Evolutionary conservation across 768 basidiomycete genomes (phyloP).

Genomic region (Trametes meyenii): DNA sequence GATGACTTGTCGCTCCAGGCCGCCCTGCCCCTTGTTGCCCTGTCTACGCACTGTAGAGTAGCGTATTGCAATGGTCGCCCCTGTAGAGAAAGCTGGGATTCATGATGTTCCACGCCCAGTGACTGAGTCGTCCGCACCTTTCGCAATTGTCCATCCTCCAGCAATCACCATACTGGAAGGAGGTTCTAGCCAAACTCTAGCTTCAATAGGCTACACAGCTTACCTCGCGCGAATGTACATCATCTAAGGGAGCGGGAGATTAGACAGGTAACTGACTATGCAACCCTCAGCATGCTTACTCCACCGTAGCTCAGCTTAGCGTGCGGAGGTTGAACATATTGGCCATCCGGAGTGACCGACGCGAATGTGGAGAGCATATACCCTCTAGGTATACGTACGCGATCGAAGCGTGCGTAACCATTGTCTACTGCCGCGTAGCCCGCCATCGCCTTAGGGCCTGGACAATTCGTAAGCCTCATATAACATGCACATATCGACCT

Average conservation of each 20-base stretch:
- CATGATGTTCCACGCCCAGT: neutral
- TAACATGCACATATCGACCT: neutral
- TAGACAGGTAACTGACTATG: neutral
- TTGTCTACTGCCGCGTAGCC: constrained; percentile 60
- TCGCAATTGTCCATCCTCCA: constrained; percentile 67
- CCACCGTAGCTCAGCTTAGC: constrained; percentile 77
- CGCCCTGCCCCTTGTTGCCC: constrained; percentile 51
- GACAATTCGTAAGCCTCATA: neutral
- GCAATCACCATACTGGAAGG: constrained; percentile 58
- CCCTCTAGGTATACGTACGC: constrained; percentile 64
- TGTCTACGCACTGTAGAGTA: constrained; percentile 76
- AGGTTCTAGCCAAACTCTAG: neutral
- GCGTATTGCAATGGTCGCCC: constrained; percentile 65
- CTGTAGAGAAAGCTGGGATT: constrained; percentile 30
- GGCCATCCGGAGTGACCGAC: constrained; percentile 63
- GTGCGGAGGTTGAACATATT: constrained; percentile 69
- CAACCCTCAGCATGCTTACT: constrained; percentile 49
- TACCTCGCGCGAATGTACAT: constrained; percentile 70
- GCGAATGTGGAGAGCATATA: constrained; percentile 80
- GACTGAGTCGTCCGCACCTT: constrained; percentile 46
- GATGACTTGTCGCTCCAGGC: constrained; percentile 69
- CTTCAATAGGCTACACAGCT: constrained; percentile 20
- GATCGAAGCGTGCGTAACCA: constrained; percentile 69
- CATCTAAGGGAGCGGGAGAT: constrained; percentile 50
- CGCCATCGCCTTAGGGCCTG: constrained; percentile 61